Evolutionary conservation across 2,329 filamentous ascomycete species (phyloP).

Genomic region (Leptographium flavum): DNA sequence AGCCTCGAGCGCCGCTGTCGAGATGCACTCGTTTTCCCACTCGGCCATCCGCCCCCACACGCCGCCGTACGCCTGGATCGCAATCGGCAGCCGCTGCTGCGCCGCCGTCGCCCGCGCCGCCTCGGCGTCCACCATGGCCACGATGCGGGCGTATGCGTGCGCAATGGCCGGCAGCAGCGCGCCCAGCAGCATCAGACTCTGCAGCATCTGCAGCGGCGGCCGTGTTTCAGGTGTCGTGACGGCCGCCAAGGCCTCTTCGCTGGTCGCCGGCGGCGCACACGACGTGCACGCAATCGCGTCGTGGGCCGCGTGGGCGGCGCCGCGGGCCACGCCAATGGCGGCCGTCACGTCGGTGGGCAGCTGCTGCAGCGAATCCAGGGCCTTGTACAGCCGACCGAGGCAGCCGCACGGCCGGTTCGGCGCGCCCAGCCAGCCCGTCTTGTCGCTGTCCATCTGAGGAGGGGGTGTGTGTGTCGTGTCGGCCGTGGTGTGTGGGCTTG

Average conservation of each 20-base stretch:
- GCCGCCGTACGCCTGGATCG: conserved; percentile 32
- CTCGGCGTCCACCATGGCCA: conserved; percentile 40
- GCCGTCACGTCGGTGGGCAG: conserved; percentile 28
- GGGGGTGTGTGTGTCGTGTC: too few species aligned
- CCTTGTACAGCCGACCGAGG: conserved; percentile 32
- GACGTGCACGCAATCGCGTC: conserved; percentile 34
- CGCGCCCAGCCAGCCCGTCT: too few species aligned
- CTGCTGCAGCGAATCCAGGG: conserved; percentile 33
- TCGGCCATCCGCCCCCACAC: conserved; percentile 26
- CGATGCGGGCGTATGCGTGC: conserved; percentile 40
- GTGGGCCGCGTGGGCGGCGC: conserved; percentile 33
- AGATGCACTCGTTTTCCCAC: conserved; percentile 15
- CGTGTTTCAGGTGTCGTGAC: conserved; percentile 8
- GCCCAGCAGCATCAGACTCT: conserved; percentile 44
- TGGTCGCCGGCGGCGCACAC: conserved; percentile 28
- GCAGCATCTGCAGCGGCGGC: conserved; percentile 34
- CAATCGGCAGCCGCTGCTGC: conserved; percentile 27
- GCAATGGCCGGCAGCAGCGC: conserved; percentile 42
- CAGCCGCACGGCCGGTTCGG: conserved; percentile 26
- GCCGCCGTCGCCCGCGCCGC: conserved; percentile 27
- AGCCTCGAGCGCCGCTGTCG: conserved; percentile 22
- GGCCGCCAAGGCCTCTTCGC: conserved; percentile 6
- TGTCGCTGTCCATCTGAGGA: too few species aligned
- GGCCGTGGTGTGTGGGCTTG: too few species aligned
- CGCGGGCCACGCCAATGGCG: conserved; percentile 33